Evolutionary conservation across 2,329 filamentous ascomycete genomes (phyloP), one percentile per base, ranked within the genome.

Genomic region (Rutstroemia sp.): DNA sequence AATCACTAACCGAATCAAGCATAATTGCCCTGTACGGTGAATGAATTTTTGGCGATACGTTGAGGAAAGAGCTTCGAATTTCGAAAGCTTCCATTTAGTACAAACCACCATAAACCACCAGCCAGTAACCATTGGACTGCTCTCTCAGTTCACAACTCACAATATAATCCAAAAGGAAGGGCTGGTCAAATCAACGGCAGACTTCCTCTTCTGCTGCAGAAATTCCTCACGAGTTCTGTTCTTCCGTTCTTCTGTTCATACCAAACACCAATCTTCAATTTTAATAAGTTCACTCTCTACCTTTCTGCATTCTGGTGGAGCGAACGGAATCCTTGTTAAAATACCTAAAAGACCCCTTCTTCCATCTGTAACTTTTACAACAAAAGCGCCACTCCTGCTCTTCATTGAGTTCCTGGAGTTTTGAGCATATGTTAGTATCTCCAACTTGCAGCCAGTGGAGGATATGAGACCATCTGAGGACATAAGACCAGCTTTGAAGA

Each of bases 381-480:
- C 47, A 52, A 50, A 50, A 23, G 55, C 39, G 47, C 16, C 25
- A 52, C 67, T 70, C 67, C 68, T 68, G 67, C 68, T 70, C 68
- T 70, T 70, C 37, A 67, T 61, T 70, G 68, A 70, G 68, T 67
- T 59, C 62, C 61, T 65, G 68, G 68, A 67, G 67, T 59, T 41
- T 52, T 37, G 12, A 55, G 25, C 41, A 56, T 46, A 49, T 49
- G 57, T 56, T 62, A 59, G 66, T 68, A 21, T 42, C 3, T 42
- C 16, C 16, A 42, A 42, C 19, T 10, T 42, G 16, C 39, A 34
- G 12, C 30, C 9, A 10, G 39, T 5, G 25, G 7, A 46, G 21
- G 42, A 46, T 12, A 46, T 8, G 39, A 42, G 16, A 19, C 5
- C 16, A 42, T 27, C 16, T 46, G 7, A 46, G 21, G 42, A 46